Conservation (phyloP, 116 monocot species). For the Papilionanthe hybrid region DNA sequence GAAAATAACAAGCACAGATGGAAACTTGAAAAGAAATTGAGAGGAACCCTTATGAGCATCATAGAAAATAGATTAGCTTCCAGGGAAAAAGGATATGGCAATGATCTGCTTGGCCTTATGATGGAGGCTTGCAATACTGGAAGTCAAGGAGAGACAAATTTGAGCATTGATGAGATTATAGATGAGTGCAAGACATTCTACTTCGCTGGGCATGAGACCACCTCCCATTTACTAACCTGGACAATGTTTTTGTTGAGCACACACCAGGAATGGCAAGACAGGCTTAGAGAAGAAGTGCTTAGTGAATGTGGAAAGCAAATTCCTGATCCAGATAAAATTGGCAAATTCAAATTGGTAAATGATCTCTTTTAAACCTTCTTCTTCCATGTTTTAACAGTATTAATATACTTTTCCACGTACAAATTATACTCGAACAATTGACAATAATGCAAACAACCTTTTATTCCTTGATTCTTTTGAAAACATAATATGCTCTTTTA, state of each 20-base stretch:
- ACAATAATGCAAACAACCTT: too few species aligned
- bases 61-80: slow-evolving; percentile 30
- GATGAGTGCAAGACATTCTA: slow-evolving; percentile 87
- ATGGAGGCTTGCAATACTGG: slow-evolving; percentile 29
- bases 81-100: slow-evolving; percentile 24
- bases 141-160: slow-evolving; percentile 7
- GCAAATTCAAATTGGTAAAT: slow-evolving; percentile 51
- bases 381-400: background rate
- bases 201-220: slow-evolving; percentile 70
- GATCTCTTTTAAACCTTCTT: background rate
- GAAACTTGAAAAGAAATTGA: slow-evolving; percentile 38
- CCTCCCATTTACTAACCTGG: slow-evolving; percentile 55
- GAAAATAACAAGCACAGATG: slow-evolving; percentile 26
- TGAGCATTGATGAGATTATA: slow-evolving; percentile 57
- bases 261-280: slow-evolving; percentile 54
- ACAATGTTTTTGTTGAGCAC: slow-evolving; percentile 54
- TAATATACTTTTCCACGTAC: too few species aligned
- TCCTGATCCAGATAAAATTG: slow-evolving; percentile 32
- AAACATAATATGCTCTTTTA: background rate
- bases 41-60: slow-evolving; percentile 23
- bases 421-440: too few species aligned
- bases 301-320: slow-evolving; percentile 35
- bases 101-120: slow-evolving; percentile 68
- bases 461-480: too few species aligned
- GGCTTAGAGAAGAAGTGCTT: slow-evolving; percentile 49